These are phyloP conservation scores for Plasmopara halstedii DNA, from an alignment of 352 stramenopile species.

Conservation along the genomic window DNA sequence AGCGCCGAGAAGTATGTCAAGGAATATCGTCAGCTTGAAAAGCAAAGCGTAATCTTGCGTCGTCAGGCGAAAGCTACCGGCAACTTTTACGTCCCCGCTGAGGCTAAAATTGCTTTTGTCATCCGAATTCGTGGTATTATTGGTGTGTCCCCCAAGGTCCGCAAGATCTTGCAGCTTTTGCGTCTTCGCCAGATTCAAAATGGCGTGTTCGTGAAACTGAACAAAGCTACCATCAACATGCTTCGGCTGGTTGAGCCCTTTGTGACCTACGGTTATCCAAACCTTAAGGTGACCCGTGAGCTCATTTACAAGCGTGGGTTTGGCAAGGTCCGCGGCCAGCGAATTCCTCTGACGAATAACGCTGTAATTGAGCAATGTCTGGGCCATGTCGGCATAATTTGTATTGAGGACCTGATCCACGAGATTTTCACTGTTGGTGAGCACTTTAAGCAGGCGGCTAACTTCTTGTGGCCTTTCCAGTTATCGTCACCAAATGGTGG, in stretches of 20 bases:
- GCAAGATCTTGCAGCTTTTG: slow-evolving; percentile 99
- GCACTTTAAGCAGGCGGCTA: slow-evolving; percentile 98
- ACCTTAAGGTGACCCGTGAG: slow-evolving; percentile 96
- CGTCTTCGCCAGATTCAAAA: slow-evolving; percentile 99
- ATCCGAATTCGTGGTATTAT: slow-evolving; percentile 99
- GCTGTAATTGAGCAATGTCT: slow-evolving; percentile 94
- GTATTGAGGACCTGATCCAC: slow-evolving; percentile 99
- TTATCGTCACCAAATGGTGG: slow-evolving; percentile 94
- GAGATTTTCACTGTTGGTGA: slow-evolving; percentile 98
- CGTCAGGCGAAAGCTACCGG: slow-evolving; percentile 93
- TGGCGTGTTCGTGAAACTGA: slow-evolving; percentile 98
- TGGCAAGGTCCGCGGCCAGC: slow-evolving; percentile 97
- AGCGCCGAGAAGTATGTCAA: slow-evolving; percentile 98
- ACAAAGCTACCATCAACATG: slow-evolving; percentile 99
- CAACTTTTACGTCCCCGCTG: slow-evolving; percentile 96
- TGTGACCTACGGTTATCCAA: slow-evolving; percentile 97
- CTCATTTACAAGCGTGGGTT: slow-evolving; percentile 99
- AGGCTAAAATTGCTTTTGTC: slow-evolving; percentile 97
- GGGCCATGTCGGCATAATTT: slow-evolving; percentile 94
- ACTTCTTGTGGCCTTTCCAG: slow-evolving; percentile 99
- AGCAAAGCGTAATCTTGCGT: slow-evolving; percentile 90
- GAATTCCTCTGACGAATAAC: slow-evolving; percentile 97
- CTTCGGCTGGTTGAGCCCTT: slow-evolving; percentile 98
- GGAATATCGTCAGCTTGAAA: slow-evolving; percentile 95
- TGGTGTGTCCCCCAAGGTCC: slow-evolving; percentile 84